A percentile compares a stretch with the other conserved stretches of the same genome.
These are phyloP conservation scores for Ceratocystis huliohia DNA, from an alignment of 2,329 filamentous ascomycete species.

Conservation along the genomic window DNA sequence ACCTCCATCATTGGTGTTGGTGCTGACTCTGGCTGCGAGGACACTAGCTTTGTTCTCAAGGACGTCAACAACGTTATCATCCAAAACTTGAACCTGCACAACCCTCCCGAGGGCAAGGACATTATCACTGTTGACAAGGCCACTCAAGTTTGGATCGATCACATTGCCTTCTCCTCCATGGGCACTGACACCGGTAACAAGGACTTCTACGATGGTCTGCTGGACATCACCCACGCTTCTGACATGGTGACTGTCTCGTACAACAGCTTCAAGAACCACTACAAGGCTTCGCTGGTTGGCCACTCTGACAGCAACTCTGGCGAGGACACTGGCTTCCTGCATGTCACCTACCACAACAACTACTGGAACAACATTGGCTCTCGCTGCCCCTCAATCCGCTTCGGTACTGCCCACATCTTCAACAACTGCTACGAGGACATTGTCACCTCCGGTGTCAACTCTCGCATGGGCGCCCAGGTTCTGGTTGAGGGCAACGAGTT, in stretches of 20 bases:
- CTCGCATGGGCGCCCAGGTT: conserved; percentile 39
- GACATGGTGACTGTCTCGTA: conserved; percentile 35
- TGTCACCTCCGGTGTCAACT: conserved; percentile 39
- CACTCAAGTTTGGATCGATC: conserved; percentile 38
- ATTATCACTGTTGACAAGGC: conserved; percentile 38
- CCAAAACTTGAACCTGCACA: conserved; percentile 41
- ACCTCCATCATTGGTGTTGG: conserved; percentile 41
- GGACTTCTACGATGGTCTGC: conserved; percentile 34
- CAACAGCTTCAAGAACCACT: conserved; percentile 34
- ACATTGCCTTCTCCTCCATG: conserved; percentile 32
- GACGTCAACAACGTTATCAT: conserved; percentile 42
- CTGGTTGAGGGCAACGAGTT: conserved; percentile 42
- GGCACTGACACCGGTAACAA: conserved; percentile 29
- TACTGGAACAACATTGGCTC: conserved; percentile 48
- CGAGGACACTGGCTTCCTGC: conserved; percentile 46
- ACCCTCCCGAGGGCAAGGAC: conserved; percentile 38
- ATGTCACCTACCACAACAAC: conserved; percentile 49
- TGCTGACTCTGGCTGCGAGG: conserved; percentile 31
- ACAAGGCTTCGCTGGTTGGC: conserved; percentile 47
- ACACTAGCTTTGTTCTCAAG: conserved; percentile 37
- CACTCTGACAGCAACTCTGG: conserved; percentile 46
- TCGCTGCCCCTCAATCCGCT: conserved; percentile 45
- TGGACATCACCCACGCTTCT: conserved; percentile 34
- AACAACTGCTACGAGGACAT: conserved; percentile 35
- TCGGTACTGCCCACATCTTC: conserved; percentile 45